Percentiles rank a stretch among this genome's conserved stretches.
phyloP scores from a whole-genome alignment of 2,329 filamentous ascomycete genomes.

The Talaromyces islandicus region DNA sequence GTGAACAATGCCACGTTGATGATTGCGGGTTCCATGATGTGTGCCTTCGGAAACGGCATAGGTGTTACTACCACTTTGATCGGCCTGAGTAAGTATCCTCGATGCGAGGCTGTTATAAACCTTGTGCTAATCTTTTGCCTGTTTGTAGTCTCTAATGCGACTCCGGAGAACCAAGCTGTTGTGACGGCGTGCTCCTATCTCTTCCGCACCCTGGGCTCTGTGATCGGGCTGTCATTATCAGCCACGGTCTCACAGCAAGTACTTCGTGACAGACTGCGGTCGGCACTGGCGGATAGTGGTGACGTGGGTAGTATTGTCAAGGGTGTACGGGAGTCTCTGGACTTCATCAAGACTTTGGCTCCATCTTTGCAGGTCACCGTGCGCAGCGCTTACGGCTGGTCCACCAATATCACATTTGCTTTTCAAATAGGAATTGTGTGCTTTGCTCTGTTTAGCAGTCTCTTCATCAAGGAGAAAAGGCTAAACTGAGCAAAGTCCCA shows the following conservation, averaged over 20 bases:
- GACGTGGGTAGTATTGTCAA: constrained; percentile 62
- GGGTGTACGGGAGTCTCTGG: constrained; percentile 62
- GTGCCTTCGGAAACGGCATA: constrained; percentile 50
- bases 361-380: constrained; percentile 56
- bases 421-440: constrained; percentile 47
- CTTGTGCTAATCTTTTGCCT: background rate
- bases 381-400: constrained; percentile 58
- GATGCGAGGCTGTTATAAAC: background rate
- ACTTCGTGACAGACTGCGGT: constrained; percentile 47
- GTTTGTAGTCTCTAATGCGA: constrained; percentile 56
- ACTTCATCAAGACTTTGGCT: constrained; percentile 45
- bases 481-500: constrained; percentile 27
- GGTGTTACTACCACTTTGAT: constrained; percentile 68
- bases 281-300: constrained; percentile 49
- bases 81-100: constrained; percentile 47
- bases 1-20: constrained; percentile 47
- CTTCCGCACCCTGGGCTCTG: constrained; percentile 66
- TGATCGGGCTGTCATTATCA: constrained; percentile 62
- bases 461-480: constrained; percentile 54
- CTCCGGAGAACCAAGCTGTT: constrained; percentile 63
- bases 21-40: constrained; percentile 51
- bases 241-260: constrained; percentile 61
- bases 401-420: constrained; percentile 47
- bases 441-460: constrained; percentile 39
- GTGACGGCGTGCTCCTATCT: constrained; percentile 75